A percentile compares a stretch with the other conserved stretches of the same genome.
These are phyloP conservation scores for Silene conica DNA, from an alignment of 148 eudicot genomes.

Conservation along the genomic window DNA sequence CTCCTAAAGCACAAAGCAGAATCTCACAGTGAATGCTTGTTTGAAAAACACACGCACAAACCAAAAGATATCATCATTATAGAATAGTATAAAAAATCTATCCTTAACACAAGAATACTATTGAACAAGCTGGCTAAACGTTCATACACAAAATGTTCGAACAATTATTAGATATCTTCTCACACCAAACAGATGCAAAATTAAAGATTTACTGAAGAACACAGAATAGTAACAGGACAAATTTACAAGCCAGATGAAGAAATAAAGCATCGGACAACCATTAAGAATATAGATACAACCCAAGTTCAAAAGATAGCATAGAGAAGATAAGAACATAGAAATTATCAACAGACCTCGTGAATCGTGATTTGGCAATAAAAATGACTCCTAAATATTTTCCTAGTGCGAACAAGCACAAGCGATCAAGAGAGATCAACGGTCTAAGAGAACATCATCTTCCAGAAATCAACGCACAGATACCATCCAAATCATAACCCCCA, in stretches of 20 bases:
- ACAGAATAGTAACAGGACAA: not conserved
- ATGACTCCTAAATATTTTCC: not conserved
- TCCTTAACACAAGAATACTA: too few relatives aligned
- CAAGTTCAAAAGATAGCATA: not conserved
- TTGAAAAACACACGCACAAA: too few relatives aligned
- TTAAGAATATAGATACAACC: not conserved
- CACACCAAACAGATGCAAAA: not conserved
- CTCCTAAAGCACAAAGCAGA: too few relatives aligned
- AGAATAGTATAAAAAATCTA: too few relatives aligned
- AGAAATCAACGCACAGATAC: too few relatives aligned
- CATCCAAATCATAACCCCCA: too few relatives aligned
- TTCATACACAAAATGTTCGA: not conserved
- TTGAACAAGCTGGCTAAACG: not conserved
- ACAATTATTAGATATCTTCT: not conserved
- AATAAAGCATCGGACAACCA: not conserved
- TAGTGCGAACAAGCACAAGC: too few relatives aligned
- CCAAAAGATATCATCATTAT: too few relatives aligned
- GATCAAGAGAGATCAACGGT: too few relatives aligned
- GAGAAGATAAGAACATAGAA: not conserved
- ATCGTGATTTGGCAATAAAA: not conserved
- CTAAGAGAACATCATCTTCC: too few relatives aligned
- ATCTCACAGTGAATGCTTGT: too few relatives aligned
- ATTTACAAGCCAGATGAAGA: not conserved
- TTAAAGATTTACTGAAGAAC: not conserved
- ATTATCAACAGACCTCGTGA: not conserved